These are phyloP conservation scores for Hortiboletus rubellus DNA, from an alignment of 1,284 basidiomycete species.

Conservation along the genomic window DNA sequence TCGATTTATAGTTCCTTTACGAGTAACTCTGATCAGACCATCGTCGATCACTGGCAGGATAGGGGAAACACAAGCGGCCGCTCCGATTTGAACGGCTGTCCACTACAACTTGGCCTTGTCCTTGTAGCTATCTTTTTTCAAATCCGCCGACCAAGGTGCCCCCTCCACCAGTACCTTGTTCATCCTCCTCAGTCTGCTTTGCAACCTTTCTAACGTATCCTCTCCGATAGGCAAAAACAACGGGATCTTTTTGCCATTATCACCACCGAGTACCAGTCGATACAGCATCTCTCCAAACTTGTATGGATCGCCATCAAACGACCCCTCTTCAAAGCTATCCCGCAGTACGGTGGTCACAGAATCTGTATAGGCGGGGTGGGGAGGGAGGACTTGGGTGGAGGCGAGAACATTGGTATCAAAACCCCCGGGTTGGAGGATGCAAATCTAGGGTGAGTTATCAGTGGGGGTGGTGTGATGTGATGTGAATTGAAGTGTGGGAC, in stretches of 20 bases:
- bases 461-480: neutral
- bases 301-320: conserved; percentile 14
- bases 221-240: conserved; percentile 15
- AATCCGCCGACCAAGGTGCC: conserved; percentile 17
- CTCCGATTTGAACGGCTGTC: too few relatives aligned
- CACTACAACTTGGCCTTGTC: neutral
- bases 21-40: too few relatives aligned
- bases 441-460: conserved; percentile 5
- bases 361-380: conserved; percentile 16
- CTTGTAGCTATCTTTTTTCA: conserved; percentile 7
- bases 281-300: conserved; percentile 19
- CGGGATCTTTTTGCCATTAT: conserved; percentile 6
- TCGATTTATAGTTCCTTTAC: too few relatives aligned
- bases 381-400: neutral
- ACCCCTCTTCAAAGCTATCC: neutral
- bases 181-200: neutral
- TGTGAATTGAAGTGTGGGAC: neutral
- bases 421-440: conserved; percentile 20
- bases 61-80: too few relatives aligned
- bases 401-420: conserved; percentile 14
- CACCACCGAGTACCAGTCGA: conserved; percentile 3
- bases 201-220: conserved; percentile 14
- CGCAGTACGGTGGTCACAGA: neutral
- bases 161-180: neutral
- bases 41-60: too few relatives aligned